Conservation (phyloP, 768 basidiomycete species). For the Solioccasus polychromus region DNA sequence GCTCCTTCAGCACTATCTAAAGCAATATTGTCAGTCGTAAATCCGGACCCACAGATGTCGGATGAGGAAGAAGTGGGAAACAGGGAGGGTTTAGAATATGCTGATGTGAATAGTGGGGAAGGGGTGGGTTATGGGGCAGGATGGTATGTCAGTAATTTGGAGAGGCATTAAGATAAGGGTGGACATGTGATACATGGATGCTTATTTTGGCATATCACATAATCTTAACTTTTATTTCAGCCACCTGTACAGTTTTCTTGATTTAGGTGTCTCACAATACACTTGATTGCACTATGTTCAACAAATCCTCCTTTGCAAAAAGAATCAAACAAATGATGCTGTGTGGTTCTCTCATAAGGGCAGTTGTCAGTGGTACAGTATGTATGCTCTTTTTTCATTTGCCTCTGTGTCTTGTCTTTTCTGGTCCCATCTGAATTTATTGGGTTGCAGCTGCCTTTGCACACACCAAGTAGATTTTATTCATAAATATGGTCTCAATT, state of each 20-base stretch:
- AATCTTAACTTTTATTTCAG: conserved; percentile 23
- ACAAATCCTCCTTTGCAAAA: conserved; percentile 2
- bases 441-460: conserved; percentile 79
- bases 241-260: conserved; percentile 30
- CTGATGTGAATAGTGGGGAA: conserved; percentile 47
- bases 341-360: conserved; percentile 98
- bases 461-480: conserved; percentile 98
- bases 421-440: not conserved
- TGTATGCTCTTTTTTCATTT: not conserved
- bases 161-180: conserved; percentile 14
- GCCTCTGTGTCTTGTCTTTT: not conserved
- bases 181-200: not conserved
- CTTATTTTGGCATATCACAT: too few relatives aligned
- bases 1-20: conserved; percentile 1
- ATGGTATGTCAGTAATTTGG: conserved; percentile 47
- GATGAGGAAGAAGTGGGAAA: conserved; percentile 34
- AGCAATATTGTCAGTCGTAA: conserved; percentile 24
- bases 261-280: not conserved
- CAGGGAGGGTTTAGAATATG: conserved; percentile 51
- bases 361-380: conserved; percentile 86
- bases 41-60: conserved; percentile 24
- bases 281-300: not conserved
- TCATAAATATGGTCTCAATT: conserved; percentile 94
- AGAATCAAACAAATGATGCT: conserved; percentile 94
- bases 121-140: conserved; percentile 40